phyloP scores from a whole-genome alignment of 768 basidiomycete species.

The Lactarius evosmus region DNA sequence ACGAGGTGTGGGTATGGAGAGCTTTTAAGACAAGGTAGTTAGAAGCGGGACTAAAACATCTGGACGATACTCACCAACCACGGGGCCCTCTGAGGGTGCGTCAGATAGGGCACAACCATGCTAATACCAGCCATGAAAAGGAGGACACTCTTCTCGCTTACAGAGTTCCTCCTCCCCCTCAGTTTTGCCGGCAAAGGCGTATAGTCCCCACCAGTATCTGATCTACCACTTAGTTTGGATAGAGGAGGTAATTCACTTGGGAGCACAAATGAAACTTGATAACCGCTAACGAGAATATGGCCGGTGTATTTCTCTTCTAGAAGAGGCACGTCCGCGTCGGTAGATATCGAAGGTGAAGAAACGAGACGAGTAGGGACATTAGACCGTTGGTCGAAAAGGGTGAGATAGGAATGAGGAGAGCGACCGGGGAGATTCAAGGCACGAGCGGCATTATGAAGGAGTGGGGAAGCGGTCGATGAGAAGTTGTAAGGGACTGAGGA shows the following conservation, averaged over 20 bases:
- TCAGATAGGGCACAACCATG: conserved; percentile 67
- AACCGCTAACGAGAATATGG: conserved; percentile 71
- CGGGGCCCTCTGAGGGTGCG: conserved; percentile 67
- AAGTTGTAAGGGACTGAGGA: conserved; percentile 74
- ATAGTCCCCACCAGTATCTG: conserved; percentile 18
- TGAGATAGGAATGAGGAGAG: conserved; percentile 56
- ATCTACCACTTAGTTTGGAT: conserved; percentile 24
- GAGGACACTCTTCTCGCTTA: conserved; percentile 55
- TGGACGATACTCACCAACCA: conserved; percentile 51
- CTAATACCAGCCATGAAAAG: conserved; percentile 84
- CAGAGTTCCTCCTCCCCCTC: conserved; percentile 46
- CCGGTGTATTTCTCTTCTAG: conserved; percentile 70
- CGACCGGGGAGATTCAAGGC: conserved; percentile 64
- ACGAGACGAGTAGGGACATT: conserved; percentile 37
- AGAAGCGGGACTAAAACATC: not conserved
- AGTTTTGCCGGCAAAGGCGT: conserved; percentile 23
- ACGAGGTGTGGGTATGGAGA: conserved; percentile 73
- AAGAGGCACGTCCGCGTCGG: conserved; percentile 37
- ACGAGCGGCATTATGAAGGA: conserved; percentile 64
- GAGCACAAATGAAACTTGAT: conserved; percentile 71
- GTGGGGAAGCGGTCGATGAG: conserved; percentile 56
- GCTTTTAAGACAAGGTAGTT: conserved; percentile 39
- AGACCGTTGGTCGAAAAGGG: conserved; percentile 43
- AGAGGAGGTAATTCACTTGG: conserved; percentile 56
- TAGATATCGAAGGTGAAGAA: conserved; percentile 36